Evolutionary conservation across 352 stramenopile species (phyloP).

Genomic region (Globisporangium acanthophoron): DNA sequence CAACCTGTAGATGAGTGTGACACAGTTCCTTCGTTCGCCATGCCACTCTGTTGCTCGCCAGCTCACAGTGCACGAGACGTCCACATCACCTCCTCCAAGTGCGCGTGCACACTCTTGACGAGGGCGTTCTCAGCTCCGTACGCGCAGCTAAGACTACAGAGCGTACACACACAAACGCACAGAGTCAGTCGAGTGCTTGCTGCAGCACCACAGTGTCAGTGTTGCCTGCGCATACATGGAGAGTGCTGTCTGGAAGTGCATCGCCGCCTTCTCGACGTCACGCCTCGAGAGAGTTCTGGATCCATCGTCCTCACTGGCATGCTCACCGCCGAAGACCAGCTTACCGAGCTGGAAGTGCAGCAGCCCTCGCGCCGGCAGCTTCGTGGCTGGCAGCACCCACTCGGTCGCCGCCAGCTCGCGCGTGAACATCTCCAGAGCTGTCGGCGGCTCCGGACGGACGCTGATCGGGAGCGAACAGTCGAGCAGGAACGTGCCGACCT

Average conservation of each 20-base stretch:
- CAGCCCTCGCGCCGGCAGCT: conserved; percentile 34
- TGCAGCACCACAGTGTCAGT: background rate
- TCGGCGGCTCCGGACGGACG: background rate
- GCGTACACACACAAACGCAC: no score
- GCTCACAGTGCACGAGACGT: background rate
- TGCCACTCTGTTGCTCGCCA: background rate
- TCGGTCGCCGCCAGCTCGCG: conserved; percentile 28
- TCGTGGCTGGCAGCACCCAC: conserved; percentile 32
- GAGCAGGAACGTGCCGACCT: conserved; percentile 39
- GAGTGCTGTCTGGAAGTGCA: conserved; percentile 31
- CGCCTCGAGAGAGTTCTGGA: background rate
- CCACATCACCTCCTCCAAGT: conserved; percentile 7
- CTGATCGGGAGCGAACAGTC: conserved; percentile 5
- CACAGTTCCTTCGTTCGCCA: background rate
- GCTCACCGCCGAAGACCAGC: conserved; percentile 16
- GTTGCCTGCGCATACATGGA: conserved; percentile 20
- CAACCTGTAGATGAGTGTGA: conserved; percentile 31
- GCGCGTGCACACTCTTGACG: background rate
- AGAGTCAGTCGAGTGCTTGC: background rate
- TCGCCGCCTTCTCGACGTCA: conserved; percentile 13
- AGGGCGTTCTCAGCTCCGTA: conserved; percentile 10
- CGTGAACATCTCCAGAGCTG: conserved; percentile 19
- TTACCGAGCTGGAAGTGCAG: conserved; percentile 46
- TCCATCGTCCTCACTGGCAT: no score
- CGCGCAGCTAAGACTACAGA: conserved; percentile 2